phyloP scores from a whole-genome alignment of 305 asterid species.

The Andrographis paniculata region DNA sequence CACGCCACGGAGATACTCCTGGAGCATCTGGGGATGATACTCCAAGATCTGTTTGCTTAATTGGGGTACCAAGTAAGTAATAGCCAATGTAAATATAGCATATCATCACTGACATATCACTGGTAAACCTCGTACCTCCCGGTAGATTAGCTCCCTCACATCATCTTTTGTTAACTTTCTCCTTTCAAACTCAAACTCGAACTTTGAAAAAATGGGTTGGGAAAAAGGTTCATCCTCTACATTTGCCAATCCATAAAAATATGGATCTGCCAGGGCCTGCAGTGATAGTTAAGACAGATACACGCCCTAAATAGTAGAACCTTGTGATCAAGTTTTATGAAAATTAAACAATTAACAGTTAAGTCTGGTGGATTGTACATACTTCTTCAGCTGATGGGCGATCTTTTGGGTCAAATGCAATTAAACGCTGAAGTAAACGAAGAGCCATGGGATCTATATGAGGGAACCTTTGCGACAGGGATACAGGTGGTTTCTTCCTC shows the following conservation, averaged over 20 bases:
- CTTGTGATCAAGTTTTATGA: too few species aligned
- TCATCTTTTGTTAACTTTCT: constrained; percentile 56
- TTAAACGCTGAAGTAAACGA: constrained; percentile 47
- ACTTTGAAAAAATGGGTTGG: constrained; percentile 48
- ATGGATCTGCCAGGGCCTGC: constrained; percentile 61
- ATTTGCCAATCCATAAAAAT: constrained; percentile 44
- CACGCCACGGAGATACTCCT: constrained; percentile 82
- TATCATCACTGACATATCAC: constrained; percentile 19
- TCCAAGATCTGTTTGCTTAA: constrained; percentile 83
- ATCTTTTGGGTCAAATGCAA: constrained; percentile 71
- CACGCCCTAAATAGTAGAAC: too few species aligned
- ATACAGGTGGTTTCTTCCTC: constrained; percentile 42
- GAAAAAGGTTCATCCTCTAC: constrained; percentile 57
- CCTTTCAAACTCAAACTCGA: too few species aligned
- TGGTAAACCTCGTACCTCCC: constrained; percentile 53
- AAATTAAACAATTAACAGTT: too few species aligned
- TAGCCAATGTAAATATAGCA: constrained; percentile 26
- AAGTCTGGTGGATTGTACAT: too few species aligned
- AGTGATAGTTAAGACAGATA: too few species aligned
- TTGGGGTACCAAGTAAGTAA: constrained; percentile 46
- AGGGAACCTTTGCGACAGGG: constrained; percentile 52
- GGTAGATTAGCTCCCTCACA: constrained; percentile 73
- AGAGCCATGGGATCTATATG: constrained; percentile 60
- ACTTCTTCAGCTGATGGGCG: constrained; percentile 73
- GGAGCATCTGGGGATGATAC: constrained; percentile 99